A percentile compares a stretch with the other conserved stretches of the same genome.
phyloP scores from a whole-genome alignment of 495 filamentous ascomycete species.

The Haplographium delicatum region DNA sequence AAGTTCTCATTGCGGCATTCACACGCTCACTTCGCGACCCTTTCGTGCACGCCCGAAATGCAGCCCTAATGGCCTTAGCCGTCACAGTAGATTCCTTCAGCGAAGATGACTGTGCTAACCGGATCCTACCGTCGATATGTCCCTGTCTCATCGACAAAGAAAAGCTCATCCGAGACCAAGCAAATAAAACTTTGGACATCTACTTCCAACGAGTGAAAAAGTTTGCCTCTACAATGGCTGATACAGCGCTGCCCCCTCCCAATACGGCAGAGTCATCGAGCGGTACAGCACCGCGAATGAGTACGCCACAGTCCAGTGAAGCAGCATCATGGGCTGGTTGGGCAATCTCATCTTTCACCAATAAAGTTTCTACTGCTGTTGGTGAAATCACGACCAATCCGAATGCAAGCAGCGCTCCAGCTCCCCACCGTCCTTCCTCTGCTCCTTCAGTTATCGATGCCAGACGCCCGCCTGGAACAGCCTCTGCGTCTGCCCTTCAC shows the following conservation, averaged over 20 bases:
- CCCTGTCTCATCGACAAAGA: conserved; percentile 79
- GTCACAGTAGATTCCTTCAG: conserved; percentile 82
- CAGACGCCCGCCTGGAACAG: conserved; percentile 27
- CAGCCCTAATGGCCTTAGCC: conserved; percentile 75
- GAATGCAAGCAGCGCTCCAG: conserved; percentile 21
- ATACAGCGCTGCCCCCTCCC: conserved; percentile 58
- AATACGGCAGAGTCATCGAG: conserved; percentile 37
- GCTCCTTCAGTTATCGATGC: conserved; percentile 3
- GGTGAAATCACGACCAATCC: conserved; percentile 68
- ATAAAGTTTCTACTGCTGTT: conserved; percentile 75
- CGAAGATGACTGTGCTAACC: conserved; percentile 83
- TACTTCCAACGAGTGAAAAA: conserved; percentile 83
- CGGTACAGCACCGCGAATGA: conserved; percentile 55
- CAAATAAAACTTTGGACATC: conserved; percentile 83
- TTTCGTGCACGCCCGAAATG: conserved; percentile 88
- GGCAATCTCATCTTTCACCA: conserved; percentile 98
- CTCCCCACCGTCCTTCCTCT: conserved; percentile 36
- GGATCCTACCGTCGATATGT: conserved; percentile 77
- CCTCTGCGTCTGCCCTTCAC: conserved; percentile 49
- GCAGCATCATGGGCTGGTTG: conserved; percentile 83
- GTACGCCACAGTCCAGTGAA: conserved; percentile 61
- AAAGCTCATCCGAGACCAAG: conserved; percentile 87
- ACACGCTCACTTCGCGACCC: conserved; percentile 83
- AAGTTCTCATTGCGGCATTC: conserved; percentile 91
- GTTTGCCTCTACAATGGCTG: conserved; percentile 70